Base-by-base conservation (phyloP, 1,139 yeast genomes). In the Protomyces arabidopsidicola region DNA sequence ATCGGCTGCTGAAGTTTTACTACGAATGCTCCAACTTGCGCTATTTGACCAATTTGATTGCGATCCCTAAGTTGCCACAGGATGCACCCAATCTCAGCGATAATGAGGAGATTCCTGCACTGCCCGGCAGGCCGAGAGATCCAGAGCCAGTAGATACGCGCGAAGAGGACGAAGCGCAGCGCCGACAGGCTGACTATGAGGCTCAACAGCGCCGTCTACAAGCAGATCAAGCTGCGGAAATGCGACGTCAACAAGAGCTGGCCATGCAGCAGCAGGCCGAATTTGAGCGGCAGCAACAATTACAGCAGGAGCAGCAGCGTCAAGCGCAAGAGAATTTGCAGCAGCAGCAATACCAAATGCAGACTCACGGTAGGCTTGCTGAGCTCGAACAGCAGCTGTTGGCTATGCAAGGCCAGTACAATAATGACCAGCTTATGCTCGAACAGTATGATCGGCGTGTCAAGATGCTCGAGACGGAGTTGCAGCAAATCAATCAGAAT, bases 361-460 rank as follows among this genome's bases (percentile, higher is more conserved):
- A 87, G 68, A 86, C 87, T 9, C 90, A 87, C 71, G 90, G 91
- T 45, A 81, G 90, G 67, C 90, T 85, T 34, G 84, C 91, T 0
- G 95, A 88, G 69, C 79, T 89, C 65, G 96, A 90, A 72, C 86
- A 90, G 69, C 96, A 90, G 72, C 76, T 90, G 64, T 77, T 89
- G 53, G 83, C 86, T 72, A 79, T 90, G 68, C 84, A 86, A 69
- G 88, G 86, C 55, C 97, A 90, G 72, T 88, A 87, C 71, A 96
- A 90, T 69, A 89, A 86, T 71, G 96, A 89, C 72, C 97, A 90
- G 74, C 79, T 83, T 70, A 78, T 91, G 76, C 80, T 91, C 66
- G 90, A 87, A 73, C 97, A 90, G 73, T 91, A 91, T 73, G 97
- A 91, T 72, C 82, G 86, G 64, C 81, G 96, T 66, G 97, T 91